Conservation (phyloP, 495 filamentous ascomycete species). For the Penicillium silybi region DNA sequence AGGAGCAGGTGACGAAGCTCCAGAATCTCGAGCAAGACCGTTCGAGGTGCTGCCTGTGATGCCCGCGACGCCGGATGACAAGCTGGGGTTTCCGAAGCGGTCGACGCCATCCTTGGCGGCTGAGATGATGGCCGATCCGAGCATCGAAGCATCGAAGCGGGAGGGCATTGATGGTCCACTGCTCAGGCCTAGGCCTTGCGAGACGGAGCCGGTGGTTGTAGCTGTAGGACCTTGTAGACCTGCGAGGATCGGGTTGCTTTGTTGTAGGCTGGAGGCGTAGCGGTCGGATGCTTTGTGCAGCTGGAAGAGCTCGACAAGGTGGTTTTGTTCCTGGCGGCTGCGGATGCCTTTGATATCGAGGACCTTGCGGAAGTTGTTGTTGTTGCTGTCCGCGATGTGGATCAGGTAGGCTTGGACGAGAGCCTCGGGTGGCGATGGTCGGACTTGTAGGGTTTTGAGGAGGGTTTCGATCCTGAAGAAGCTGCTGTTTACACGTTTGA, state of each 20-base stretch:
- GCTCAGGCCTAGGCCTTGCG: conserved; percentile 38
- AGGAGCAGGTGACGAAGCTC: conserved; percentile 17
- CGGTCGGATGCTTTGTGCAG: conserved; percentile 65
- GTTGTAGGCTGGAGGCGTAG: conserved; percentile 44
- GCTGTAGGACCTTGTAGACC: conserved; percentile 38
- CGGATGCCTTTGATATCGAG: conserved; percentile 89
- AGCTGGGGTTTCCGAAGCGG: conserved; percentile 64
- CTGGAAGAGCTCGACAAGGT: conserved; percentile 83
- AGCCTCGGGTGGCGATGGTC: conserved; percentile 83
- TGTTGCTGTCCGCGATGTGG: conserved; percentile 84
- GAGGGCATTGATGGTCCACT: conserved; percentile 43
- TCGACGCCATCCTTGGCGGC: conserved; percentile 90
- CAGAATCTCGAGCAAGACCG: conserved; percentile 15
- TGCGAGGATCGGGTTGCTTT: conserved; percentile 41
- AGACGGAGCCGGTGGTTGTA: conserved; percentile 34
- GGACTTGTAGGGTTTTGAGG: conserved; percentile 95
- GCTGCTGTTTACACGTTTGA: conserved; percentile 81
- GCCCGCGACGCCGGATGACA: conserved; percentile 28
- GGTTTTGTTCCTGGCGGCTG: conserved; percentile 69
- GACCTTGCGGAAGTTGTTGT: conserved; percentile 94
- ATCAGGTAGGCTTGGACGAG: conserved; percentile 96
- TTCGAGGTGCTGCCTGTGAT: conserved; percentile 13
- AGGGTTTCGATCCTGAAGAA: conserved; percentile 87
- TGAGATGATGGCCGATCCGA: conserved; percentile 68
- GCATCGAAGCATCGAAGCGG: conserved; percentile 71